These are phyloP conservation scores for Xerocomus minutiporus DNA, from an alignment of 1,284 basidiomycete species.

Conservation along the genomic window DNA sequence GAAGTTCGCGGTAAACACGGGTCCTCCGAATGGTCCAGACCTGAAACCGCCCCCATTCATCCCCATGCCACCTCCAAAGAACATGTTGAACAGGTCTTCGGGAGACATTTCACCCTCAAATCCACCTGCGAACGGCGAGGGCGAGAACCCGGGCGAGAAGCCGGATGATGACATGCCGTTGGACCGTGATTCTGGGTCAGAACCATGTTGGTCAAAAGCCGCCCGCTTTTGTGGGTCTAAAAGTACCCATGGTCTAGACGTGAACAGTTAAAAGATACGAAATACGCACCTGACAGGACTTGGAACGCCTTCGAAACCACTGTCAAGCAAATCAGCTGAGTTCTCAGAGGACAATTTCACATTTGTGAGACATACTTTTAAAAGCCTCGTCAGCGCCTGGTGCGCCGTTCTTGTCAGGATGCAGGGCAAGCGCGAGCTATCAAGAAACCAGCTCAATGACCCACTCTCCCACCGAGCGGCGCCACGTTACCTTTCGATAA, in stretches of 20 bases:
- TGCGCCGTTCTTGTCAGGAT: conserved; percentile 97
- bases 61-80: conserved; percentile 69
- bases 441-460: conserved; percentile 17
- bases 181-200: conserved; percentile 80
- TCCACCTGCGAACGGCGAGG: conserved; percentile 47
- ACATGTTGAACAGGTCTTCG: conserved; percentile 98
- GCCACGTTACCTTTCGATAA: conserved; percentile 81
- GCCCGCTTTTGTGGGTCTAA: conserved; percentile 87
- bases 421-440: conserved; percentile 87
- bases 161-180: conserved; percentile 65
- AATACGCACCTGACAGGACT: conserved; percentile 82
- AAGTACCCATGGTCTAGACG: conserved; percentile 2
- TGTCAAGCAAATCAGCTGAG: conserved; percentile 34
- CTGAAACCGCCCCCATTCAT: conserved; percentile 44
- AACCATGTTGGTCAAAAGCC: conserved; percentile 81
- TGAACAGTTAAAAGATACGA: conserved; percentile 33
- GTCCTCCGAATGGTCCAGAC: conserved; percentile 40
- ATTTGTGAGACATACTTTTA: conserved; percentile 68
- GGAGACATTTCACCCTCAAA: conserved; percentile 89
- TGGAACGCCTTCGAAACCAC: conserved; percentile 99
- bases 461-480: not conserved
- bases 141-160: conserved; percentile 48
- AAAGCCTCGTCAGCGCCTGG: conserved; percentile 99
- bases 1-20: conserved; percentile 73
- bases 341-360: not conserved